These are phyloP conservation scores for Oehlia diaphana DNA, from an alignment of 192 early-diverging fungal genomes.

Conservation along the genomic window DNA sequence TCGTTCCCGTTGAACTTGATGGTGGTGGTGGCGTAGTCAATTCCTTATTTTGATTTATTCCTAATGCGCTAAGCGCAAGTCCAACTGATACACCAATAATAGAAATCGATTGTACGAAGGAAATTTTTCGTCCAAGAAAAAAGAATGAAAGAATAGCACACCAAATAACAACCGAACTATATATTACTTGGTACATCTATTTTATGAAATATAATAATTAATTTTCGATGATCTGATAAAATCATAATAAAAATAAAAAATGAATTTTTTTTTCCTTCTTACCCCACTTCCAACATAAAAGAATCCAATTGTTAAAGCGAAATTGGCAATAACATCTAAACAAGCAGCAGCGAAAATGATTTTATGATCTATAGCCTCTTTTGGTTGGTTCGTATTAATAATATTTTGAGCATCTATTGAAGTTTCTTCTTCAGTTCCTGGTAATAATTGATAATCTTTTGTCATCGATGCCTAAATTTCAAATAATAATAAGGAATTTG, in stretches of 20 bases:
- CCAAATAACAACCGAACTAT: constrained; percentile 64
- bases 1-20: not conserved
- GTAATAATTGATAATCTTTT: constrained; percentile 22
- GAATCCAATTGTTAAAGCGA: constrained; percentile 56
- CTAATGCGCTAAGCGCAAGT: constrained; percentile 52
- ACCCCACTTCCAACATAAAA: constrained; percentile 62
- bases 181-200: constrained; percentile 66
- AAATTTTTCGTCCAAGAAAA: constrained; percentile 49
- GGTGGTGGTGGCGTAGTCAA: not conserved
- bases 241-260: no score
- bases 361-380: constrained; percentile 35
- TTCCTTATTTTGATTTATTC: constrained; percentile 33
- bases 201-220: not conserved
- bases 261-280: constrained; percentile 18
- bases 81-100: constrained; percentile 57
- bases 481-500: constrained; percentile 1
- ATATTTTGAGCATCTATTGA: no score
- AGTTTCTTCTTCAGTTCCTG: constrained; percentile 23
- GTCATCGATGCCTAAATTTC: not conserved
- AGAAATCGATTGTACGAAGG: constrained; percentile 50
- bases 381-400: constrained; percentile 31
- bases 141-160: constrained; percentile 59
- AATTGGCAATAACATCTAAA: constrained; percentile 57
- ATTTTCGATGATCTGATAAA: no score
- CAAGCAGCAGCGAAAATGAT: constrained; percentile 36